Conservation (phyloP, 2,329 filamentous ascomycete genomes). For the Diplodia corticola region DNA sequence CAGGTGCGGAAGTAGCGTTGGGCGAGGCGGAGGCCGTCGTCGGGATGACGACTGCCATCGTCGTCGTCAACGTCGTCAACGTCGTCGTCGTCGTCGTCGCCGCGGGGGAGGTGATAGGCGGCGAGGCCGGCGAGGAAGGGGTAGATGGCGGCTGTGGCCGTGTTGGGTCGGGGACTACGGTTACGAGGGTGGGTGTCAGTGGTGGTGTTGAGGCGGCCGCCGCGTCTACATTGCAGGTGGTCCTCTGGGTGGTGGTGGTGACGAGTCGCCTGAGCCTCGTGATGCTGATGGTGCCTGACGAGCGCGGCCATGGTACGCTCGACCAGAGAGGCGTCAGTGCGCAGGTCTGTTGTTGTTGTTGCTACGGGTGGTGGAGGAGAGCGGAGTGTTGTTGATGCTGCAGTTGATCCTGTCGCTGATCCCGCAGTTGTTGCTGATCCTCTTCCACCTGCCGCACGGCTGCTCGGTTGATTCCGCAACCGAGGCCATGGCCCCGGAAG, state of each 20-base stretch:
- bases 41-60: not conserved
- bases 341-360: not conserved
- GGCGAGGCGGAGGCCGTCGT: not conserved
- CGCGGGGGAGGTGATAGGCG: conserved; percentile 8
- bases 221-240: not conserved
- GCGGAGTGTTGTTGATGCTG: too few species aligned
- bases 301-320: not conserved
- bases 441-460: not conserved
- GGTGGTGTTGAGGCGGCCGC: not conserved
- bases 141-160: not conserved
- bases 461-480: not conserved
- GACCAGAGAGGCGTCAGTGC: not conserved
- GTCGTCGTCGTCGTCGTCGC: not conserved
- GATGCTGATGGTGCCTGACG: not conserved
- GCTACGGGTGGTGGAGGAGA: too few species aligned
- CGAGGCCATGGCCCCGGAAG: not conserved
- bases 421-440: not conserved
- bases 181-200: not conserved
- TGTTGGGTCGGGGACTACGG: too few species aligned
- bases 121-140: conserved; percentile 17
- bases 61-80: too few species aligned
- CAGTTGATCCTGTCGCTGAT: not conserved
- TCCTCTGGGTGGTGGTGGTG: not conserved
- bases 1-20: not conserved
- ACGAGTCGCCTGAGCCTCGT: not conserved